A percentile compares a stretch with the other conserved stretches of the same genome.
Evolutionary conservation across 176 grass and related monocot genomes (phyloP).

Genomic region (Urochloa ruziziensis): DNA sequence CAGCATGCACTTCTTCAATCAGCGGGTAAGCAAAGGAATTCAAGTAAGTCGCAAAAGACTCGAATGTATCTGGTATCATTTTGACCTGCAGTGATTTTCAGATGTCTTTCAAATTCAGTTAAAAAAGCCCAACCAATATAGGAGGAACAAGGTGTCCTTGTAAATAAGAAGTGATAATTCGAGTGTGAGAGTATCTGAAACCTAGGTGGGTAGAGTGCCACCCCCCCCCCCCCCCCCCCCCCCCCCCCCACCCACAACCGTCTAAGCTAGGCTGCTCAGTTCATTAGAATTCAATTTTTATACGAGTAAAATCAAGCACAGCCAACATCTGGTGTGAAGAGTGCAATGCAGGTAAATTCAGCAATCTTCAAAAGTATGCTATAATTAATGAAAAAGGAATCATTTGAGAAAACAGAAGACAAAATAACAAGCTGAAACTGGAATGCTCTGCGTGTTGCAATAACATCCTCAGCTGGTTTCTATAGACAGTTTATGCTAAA

Average conservation of each 20-base stretch:
- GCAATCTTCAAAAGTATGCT: neutral
- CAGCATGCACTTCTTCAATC: constrained; percentile 54
- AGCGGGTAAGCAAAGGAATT: constrained; percentile 39
- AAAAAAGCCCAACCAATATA: neutral
- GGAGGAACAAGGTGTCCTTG: neutral
- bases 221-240: no score
- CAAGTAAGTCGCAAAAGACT: constrained; percentile 12
- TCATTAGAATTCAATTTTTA: neutral
- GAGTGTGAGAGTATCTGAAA: neutral
- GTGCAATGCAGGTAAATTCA: neutral
- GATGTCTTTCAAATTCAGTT: neutral
- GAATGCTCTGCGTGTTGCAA: neutral
- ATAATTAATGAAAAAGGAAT: neutral
- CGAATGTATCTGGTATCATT: constrained; percentile 36
- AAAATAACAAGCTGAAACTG: neutral
- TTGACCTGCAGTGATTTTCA: constrained; percentile 31
- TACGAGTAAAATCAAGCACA: neutral
- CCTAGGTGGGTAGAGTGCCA: neutral
- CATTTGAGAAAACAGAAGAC: neutral
- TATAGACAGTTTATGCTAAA: neutral
- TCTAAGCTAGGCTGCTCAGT: neutral
- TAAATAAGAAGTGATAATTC: neutral
- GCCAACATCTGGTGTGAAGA: neutral
- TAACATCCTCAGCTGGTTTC: neutral
- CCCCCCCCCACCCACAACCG: no score